phyloP scores from a whole-genome alignment of 129 eudicot genomes.

The Lonicera japonica region DNA sequence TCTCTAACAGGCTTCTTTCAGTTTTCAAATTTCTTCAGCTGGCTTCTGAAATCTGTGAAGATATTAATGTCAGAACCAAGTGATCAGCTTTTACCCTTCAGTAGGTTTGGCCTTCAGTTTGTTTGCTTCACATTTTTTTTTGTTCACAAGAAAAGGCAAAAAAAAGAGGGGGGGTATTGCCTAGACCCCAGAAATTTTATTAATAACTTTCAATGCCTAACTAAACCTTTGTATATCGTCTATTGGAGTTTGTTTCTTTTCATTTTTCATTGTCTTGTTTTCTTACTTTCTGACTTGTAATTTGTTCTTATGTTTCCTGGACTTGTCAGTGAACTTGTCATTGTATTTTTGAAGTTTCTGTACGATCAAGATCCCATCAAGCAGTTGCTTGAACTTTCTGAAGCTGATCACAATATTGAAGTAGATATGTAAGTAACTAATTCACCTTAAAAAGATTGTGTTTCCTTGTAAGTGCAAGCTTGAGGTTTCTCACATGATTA shows the following conservation, averaged over 20 bases:
- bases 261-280: not conserved
- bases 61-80: conserved; percentile 90
- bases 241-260: no score
- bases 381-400: conserved; percentile 60
- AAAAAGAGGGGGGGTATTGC: no score
- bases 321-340: conserved; percentile 83
- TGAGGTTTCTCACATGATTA: not conserved
- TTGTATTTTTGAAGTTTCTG: conserved; percentile 73
- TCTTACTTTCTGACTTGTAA: not conserved
- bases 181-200: no score
- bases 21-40: conserved; percentile 92
- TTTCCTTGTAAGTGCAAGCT: conserved; percentile 1
- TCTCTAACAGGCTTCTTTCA: no score
- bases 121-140: no score
- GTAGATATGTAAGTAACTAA: conserved; percentile 78
- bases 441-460: no score
- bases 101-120: conserved; percentile 44
- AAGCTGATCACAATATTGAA: conserved; percentile 47
- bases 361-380: conserved; percentile 90
- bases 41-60: conserved; percentile 91
- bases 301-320: conserved; percentile 6
- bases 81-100: conserved; percentile 71
- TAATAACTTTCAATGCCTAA: no score
- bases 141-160: no score
- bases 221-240: no score